A percentile compares a stretch with the other conserved stretches of the same genome.
These are phyloP conservation scores for Rhododendron molle DNA, from an alignment of 148 eudicot genomes.

Conservation along the genomic window DNA sequence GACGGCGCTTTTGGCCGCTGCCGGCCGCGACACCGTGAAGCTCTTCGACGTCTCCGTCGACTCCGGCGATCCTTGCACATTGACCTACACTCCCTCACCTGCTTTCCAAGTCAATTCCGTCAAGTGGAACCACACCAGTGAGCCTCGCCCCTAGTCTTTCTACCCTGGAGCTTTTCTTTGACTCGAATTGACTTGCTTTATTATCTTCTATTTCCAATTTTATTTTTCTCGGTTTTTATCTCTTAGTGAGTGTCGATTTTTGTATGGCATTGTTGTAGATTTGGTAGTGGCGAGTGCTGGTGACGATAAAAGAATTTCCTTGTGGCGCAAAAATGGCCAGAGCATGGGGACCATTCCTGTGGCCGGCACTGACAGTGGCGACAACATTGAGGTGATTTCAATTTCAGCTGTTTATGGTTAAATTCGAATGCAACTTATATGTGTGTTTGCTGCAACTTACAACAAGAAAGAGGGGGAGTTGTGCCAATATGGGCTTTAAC, in stretches of 20 bases:
- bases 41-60: slow-evolving; percentile 73
- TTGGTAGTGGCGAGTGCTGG: slow-evolving; percentile 98
- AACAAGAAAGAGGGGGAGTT: neutral
- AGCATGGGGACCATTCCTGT: slow-evolving; percentile 71
- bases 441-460: neutral
- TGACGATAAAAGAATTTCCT: slow-evolving; percentile 70
- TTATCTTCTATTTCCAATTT: neutral
- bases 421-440: neutral
- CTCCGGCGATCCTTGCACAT: slow-evolving; percentile 75
- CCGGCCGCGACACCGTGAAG: slow-evolving; percentile 89
- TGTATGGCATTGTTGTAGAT: slow-evolving; percentile 39
- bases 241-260: neutral
- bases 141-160: neutral
- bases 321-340: slow-evolving; percentile 84
- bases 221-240: neutral
- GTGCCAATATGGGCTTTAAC: neutral
- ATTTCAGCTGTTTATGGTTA: neutral
- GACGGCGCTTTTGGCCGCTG: slow-evolving; percentile 67
- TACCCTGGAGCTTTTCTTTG: neutral
- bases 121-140: slow-evolving; percentile 96
- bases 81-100: slow-evolving; percentile 69
- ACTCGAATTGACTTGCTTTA: neutral
- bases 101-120: slow-evolving; percentile 62
- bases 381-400: slow-evolving; percentile 59
- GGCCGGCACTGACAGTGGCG: slow-evolving; percentile 50